These are phyloP conservation scores for Saccharomycopsis selenospora DNA, from an alignment of 805 yeast species.

Conservation along the genomic window DNA sequence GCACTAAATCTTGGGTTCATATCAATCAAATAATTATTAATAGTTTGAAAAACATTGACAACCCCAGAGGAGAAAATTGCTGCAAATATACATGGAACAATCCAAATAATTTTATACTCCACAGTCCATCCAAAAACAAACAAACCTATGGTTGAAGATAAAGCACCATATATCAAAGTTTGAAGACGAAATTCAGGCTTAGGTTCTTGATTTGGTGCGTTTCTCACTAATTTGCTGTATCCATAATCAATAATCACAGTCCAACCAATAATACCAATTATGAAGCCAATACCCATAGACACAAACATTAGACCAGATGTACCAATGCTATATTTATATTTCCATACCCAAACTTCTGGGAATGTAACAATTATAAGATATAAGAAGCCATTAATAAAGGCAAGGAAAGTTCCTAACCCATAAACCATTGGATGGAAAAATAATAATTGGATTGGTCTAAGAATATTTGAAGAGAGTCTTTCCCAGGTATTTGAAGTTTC, in stretches of 20 bases:
- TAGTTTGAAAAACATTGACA: conserved; percentile 50
- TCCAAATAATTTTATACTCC: conserved; percentile 38
- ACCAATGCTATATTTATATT: conserved; percentile 42
- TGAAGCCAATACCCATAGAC: conserved; percentile 49
- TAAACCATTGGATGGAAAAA: conserved; percentile 56
- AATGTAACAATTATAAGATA: conserved; percentile 55
- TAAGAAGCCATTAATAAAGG: conserved; percentile 59
- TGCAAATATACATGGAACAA: conserved; percentile 54
- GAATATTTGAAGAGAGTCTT: conserved; percentile 35
- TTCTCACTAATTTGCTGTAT: conserved; percentile 32
- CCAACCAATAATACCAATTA: conserved; percentile 43
- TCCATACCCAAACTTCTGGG: conserved; percentile 43
- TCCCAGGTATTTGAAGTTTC: conserved; percentile 25
- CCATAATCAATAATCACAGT: conserved; percentile 37
- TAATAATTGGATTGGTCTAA: conserved; percentile 50
- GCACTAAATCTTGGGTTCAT: conserved; percentile 53
- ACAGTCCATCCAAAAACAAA: conserved; percentile 63
- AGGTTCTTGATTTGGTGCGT: conserved; percentile 28
- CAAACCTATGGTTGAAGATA: conserved; percentile 47
- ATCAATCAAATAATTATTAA: conserved; percentile 54
- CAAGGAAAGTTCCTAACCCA: conserved; percentile 56
- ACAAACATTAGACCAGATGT: conserved; percentile 53
- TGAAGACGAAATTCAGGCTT: conserved; percentile 59
- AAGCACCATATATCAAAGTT: conserved; percentile 40
- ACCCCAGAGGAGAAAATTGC: conserved; percentile 46